phyloP scores from a whole-genome alignment of 495 filamentous ascomycete genomes.

The Neurospora terricola region DNA sequence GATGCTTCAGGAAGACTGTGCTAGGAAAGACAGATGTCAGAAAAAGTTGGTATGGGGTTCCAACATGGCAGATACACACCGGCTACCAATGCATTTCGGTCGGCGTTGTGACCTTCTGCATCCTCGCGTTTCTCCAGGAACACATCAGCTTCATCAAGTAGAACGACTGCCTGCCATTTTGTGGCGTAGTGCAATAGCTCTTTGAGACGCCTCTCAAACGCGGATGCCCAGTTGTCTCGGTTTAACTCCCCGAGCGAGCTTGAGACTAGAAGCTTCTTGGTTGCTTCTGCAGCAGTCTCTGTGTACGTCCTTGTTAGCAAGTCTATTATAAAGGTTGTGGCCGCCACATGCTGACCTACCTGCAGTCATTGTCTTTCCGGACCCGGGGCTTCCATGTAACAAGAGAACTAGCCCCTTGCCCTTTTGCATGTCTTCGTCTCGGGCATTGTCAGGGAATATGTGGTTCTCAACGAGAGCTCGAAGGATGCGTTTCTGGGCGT shows the following conservation, averaged over 20 bases:
- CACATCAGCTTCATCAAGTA: slow-evolving; percentile 53
- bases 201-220: slow-evolving; percentile 61
- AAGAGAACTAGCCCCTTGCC: slow-evolving; percentile 43
- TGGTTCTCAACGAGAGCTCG: slow-evolving; percentile 73
- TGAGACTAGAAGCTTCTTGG: slow-evolving; percentile 1
- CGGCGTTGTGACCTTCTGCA: background rate
- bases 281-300: background rate
- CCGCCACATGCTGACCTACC: background rate
- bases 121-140: slow-evolving; percentile 3
- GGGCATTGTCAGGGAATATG: slow-evolving; percentile 23
- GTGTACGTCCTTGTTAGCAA: background rate
- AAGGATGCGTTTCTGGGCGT: slow-evolving; percentile 75
- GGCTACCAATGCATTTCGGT: slow-evolving; percentile 32
- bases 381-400: slow-evolving; percentile 36
- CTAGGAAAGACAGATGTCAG: background rate
- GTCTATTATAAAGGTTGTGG: no score
- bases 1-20: slow-evolving; percentile 30
- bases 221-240: slow-evolving; percentile 19
- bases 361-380: slow-evolving; percentile 45
- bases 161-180: slow-evolving; percentile 66
- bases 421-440: slow-evolving; percentile 68
- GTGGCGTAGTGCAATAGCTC: slow-evolving; percentile 77
- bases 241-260: background rate
- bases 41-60: background rate
- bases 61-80: background rate